These are phyloP conservation scores for Pseudomassariella vexata DNA, from an alignment of 2,329 filamentous ascomycete species.

Conservation along the genomic window DNA sequence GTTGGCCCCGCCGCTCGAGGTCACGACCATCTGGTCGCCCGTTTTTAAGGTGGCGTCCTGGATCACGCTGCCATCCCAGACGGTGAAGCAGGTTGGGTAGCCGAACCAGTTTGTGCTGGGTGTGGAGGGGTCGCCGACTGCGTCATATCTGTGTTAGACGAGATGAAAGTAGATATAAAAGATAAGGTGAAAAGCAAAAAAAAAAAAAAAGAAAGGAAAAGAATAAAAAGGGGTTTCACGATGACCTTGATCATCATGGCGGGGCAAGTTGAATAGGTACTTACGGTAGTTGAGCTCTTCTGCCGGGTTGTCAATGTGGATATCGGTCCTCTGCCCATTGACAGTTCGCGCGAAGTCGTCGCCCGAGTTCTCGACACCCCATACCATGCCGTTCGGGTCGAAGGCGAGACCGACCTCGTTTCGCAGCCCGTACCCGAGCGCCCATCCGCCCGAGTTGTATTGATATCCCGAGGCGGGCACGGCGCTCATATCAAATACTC, in stretches of 20 bases:
- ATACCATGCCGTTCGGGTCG: conserved; percentile 35
- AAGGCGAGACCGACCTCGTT: conserved; percentile 52
- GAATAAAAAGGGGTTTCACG: too few species aligned
- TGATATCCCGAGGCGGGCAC: conserved; percentile 24
- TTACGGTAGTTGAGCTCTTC: conserved; percentile 63
- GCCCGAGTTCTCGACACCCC: conserved; percentile 57
- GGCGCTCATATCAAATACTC: conserved; percentile 31
- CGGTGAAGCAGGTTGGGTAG: conserved; percentile 44
- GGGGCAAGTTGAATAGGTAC: too few species aligned
- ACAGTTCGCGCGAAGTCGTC: conserved; percentile 50
- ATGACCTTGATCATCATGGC: too few species aligned
- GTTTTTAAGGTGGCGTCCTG: conserved; percentile 22
- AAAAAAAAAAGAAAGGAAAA: too few species aligned
- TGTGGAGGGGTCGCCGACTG: conserved; percentile 50
- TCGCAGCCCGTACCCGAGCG: conserved; percentile 50
- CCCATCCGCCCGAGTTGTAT: conserved; percentile 31
- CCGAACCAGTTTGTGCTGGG: conserved; percentile 49
- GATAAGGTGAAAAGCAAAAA: too few species aligned
- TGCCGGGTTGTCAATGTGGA: conserved; percentile 56
- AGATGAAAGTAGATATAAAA: too few species aligned
- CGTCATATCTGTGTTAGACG: too few species aligned
- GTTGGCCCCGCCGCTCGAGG: too few species aligned
- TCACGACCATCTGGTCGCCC: conserved; percentile 26
- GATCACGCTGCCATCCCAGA: conserved; percentile 33
- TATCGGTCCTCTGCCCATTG: conserved; percentile 29